Evolutionary conservation across 306 rosid species (phyloP).

Genomic region (Senna siamea): DNA sequence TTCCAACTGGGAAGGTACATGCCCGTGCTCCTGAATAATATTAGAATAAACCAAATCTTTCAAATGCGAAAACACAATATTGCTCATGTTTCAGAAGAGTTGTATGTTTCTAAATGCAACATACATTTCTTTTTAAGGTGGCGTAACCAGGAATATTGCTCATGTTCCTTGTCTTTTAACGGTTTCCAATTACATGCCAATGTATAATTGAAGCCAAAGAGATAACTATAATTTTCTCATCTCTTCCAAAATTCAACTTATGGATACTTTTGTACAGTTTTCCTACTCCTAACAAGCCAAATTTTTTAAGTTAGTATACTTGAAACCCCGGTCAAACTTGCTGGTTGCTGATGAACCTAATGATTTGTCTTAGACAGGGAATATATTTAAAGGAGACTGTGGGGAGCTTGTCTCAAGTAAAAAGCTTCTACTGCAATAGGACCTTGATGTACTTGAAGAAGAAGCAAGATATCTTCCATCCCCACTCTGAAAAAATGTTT

Average conservation of each 20-base stretch:
- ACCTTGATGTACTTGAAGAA: slow-evolving; percentile 94
- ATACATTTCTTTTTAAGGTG: background rate
- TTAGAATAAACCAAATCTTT: too few species aligned
- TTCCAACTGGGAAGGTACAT: too few species aligned
- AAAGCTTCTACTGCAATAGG: slow-evolving; percentile 92
- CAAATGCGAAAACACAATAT: too few species aligned
- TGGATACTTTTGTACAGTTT: background rate
- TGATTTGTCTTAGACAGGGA: slow-evolving; percentile 50
- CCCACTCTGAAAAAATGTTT: slow-evolving; percentile 65
- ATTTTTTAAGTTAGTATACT: slow-evolving; percentile 6
- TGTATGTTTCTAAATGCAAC: slow-evolving; percentile 11
- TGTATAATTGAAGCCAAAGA: slow-evolving; percentile 20
- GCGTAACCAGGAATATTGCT: background rate
- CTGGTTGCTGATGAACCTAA: slow-evolving; percentile 23
- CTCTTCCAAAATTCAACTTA: slow-evolving; percentile 37
- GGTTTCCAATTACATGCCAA: slow-evolving; percentile 30
- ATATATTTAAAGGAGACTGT: slow-evolving; percentile 74
- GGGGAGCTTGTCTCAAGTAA: slow-evolving; percentile 90
- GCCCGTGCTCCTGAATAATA: background rate
- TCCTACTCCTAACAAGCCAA: slow-evolving; percentile 36
- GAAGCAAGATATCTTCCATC: slow-evolving; percentile 95
- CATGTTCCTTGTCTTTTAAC: background rate
- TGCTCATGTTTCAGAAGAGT: background rate
- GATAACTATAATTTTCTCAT: slow-evolving; percentile 29
- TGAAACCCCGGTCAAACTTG: slow-evolving; percentile 34